Evolutionary conservation across 768 basidiomycete species (phyloP).

Genomic region (Suillus placidus): DNA sequence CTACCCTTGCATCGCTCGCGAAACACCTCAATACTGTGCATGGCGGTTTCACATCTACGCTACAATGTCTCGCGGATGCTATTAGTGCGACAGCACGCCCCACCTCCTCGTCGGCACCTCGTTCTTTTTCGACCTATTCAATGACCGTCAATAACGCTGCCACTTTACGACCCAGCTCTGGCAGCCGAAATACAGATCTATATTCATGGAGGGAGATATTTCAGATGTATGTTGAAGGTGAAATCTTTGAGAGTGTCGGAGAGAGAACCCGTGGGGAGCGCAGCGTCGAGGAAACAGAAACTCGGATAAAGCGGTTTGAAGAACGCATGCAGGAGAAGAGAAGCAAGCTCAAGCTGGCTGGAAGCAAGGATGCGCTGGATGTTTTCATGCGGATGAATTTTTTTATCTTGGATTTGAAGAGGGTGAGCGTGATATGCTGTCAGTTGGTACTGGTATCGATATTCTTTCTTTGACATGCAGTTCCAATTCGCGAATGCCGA

Average conservation of each 20-base stretch:
- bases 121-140: conserved; percentile 39
- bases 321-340: conserved; percentile 54
- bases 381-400: conserved; percentile 76
- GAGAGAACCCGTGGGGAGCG: conserved; percentile 72
- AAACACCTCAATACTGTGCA: conserved; percentile 55
- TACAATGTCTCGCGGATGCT: conserved; percentile 48
- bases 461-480: conserved; percentile 35
- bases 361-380: conserved; percentile 62
- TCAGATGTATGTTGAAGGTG: conserved; percentile 79
- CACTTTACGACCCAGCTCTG: conserved; percentile 43
- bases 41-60: conserved; percentile 47
- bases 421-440: conserved; percentile 44
- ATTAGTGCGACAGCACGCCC: conserved; percentile 39
- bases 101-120: conserved; percentile 31
- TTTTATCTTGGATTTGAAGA: conserved; percentile 79
- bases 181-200: conserved; percentile 54
- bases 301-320: conserved; percentile 63
- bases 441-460: background rate
- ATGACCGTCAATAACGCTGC: conserved; percentile 17
- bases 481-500: conserved; percentile 86
- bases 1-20: conserved; percentile 57
- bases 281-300: conserved; percentile 69
- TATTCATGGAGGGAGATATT: conserved; percentile 92
- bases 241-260: conserved; percentile 77
- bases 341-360: conserved; percentile 56